These are phyloP conservation scores for Rhinocladiella mackenziei DNA, from an alignment of 2,329 filamentous ascomycete species.

Conservation along the genomic window DNA sequence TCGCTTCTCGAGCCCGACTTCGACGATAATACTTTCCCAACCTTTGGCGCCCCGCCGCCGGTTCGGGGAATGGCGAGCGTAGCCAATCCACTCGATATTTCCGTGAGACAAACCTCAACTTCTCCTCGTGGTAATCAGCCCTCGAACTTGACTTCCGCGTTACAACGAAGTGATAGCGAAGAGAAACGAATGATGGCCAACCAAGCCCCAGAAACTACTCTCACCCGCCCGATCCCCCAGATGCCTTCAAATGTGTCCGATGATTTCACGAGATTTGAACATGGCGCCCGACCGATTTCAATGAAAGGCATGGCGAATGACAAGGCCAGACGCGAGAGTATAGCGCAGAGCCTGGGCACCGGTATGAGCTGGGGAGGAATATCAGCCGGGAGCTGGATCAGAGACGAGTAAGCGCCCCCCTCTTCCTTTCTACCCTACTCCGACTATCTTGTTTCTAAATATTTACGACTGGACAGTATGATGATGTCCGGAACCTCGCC, in stretches of 20 bases:
- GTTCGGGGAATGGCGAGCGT: slow-evolving; percentile 39
- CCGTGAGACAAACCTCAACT: slow-evolving; percentile 54
- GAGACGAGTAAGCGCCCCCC: slow-evolving; percentile 97
- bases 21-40: slow-evolving; percentile 37
- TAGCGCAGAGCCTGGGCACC: slow-evolving; percentile 60
- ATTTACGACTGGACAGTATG: slow-evolving; percentile 57
- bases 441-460: not conserved
- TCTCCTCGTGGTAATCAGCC: slow-evolving; percentile 58
- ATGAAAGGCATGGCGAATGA: slow-evolving; percentile 48
- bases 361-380: slow-evolving; percentile 97
- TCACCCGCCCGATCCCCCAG: slow-evolving; percentile 26
- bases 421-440: not conserved
- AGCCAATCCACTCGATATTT: slow-evolving; percentile 58
- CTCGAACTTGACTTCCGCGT: slow-evolving; percentile 59
- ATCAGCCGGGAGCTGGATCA: slow-evolving; percentile 93
- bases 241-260: slow-evolving; percentile 29
- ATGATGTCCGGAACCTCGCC: slow-evolving; percentile 97
- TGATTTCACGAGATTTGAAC: slow-evolving; percentile 26
- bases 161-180: slow-evolving; percentile 48
- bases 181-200: slow-evolving; percentile 33
- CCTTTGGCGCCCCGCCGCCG: slow-evolving; percentile 39
- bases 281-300: slow-evolving; percentile 59
- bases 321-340: slow-evolving; percentile 52
- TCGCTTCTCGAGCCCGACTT: slow-evolving; percentile 35
- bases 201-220: slow-evolving; percentile 16